Evolutionary conservation across 2,329 filamentous ascomycete genomes (phyloP).

Genomic region (Colletotrichum eleusines): DNA sequence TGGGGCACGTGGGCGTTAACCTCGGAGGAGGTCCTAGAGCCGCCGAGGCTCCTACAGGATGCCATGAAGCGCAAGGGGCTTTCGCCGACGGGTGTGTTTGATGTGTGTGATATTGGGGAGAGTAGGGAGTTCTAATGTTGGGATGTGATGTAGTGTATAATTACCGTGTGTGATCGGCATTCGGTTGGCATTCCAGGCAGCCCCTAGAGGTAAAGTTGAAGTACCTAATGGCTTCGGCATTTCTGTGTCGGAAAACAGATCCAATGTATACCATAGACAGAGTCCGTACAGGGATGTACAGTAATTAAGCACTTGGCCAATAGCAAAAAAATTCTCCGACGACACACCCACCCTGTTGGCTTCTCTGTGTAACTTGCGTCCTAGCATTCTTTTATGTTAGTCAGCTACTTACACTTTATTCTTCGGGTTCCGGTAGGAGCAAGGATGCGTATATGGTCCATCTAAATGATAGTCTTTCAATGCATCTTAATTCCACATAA

Average conservation of each 20-base stretch:
- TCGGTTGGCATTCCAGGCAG: not conserved
- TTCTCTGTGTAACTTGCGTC: not conserved
- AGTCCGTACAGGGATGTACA: not conserved
- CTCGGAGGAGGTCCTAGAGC: slow-evolving; percentile 86
- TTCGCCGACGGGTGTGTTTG: slow-evolving; percentile 80
- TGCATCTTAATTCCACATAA: not conserved
- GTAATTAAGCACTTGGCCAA: slow-evolving; percentile 7
- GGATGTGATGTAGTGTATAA: slow-evolving; percentile 3
- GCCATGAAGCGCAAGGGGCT: slow-evolving; percentile 77
- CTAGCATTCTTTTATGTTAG: not conserved
- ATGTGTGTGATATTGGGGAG: slow-evolving; percentile 87
- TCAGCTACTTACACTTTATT: not conserved
- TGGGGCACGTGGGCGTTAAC: slow-evolving; percentile 95
- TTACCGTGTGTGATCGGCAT: not conserved
- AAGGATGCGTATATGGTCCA: too few species aligned
- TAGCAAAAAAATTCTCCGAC: not conserved
- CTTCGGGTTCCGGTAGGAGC: too few species aligned
- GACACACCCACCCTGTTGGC: not conserved
- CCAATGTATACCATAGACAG: slow-evolving; percentile 3
- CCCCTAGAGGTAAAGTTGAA: not conserved
- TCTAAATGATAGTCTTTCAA: not conserved
- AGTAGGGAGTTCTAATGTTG: slow-evolving; percentile 75
- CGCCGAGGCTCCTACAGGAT: slow-evolving; percentile 77
- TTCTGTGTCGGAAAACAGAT: not conserved
- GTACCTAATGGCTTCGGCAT: not conserved